phyloP scores from a whole-genome alignment of 2,329 filamentous ascomycete species.

The Pezicula neosporulosa region DNA sequence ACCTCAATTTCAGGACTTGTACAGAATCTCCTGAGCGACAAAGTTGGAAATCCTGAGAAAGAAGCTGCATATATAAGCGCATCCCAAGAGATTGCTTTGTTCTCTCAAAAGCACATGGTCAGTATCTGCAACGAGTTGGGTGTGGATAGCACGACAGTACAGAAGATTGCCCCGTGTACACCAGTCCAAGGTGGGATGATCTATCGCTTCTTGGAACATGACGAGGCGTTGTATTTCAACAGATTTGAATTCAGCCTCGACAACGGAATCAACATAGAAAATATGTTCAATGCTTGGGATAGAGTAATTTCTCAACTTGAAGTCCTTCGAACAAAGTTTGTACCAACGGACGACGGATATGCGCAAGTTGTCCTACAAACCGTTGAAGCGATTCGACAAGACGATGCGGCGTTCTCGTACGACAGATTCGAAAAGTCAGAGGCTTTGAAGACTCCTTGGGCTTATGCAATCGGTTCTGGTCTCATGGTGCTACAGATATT shows the following conservation, averaged over 20 bases:
- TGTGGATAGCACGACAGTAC: conserved; percentile 51
- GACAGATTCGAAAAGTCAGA: conserved; percentile 15
- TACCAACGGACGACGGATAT: conserved; percentile 70
- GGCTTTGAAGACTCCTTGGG: conserved; percentile 23
- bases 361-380: conserved; percentile 65
- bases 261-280: conserved; percentile 37
- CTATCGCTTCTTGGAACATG: conserved; percentile 59
- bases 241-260: conserved; percentile 61
- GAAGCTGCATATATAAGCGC: conserved; percentile 29
- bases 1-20: conserved; percentile 45
- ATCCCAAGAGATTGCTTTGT: conserved; percentile 33
- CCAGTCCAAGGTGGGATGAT: conserved; percentile 86
- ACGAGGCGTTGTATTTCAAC: conserved; percentile 69
- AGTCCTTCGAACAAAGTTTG: conserved; percentile 70
- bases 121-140: conserved; percentile 44
- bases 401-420: conserved; percentile 25
- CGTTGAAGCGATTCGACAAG: conserved; percentile 38
- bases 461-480: conserved; percentile 8
- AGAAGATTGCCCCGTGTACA: conserved; percentile 78
- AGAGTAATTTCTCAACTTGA: conserved; percentile 48
- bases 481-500: conserved; percentile 68
- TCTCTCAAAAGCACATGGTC: conserved; percentile 30
- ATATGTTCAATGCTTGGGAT: conserved; percentile 56
- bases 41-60: conserved; percentile 1
- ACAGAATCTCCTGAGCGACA: conserved; percentile 19